A percentile compares a stretch with the other conserved stretches of the same genome.
Conservation (phyloP, 352 stramenopile species). For the Pythium brassicae region DNA sequence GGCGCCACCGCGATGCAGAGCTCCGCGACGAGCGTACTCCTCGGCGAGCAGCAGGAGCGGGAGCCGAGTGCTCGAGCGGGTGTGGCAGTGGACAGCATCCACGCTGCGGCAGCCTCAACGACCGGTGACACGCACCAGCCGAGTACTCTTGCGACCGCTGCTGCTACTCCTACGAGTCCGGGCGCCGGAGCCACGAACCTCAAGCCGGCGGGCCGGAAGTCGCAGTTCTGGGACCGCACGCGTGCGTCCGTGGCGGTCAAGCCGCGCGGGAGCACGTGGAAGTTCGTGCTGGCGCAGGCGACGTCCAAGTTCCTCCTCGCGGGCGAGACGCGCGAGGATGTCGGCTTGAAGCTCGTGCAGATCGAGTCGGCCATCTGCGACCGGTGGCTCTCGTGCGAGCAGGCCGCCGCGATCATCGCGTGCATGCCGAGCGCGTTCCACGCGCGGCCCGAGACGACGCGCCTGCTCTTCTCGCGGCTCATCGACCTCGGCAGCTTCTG, state of each 20-base stretch:
- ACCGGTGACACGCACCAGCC: neutral
- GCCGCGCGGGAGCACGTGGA: conserved; percentile 23
- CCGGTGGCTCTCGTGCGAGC: conserved; percentile 67
- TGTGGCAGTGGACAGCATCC: neutral
- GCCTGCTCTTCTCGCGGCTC: conserved; percentile 68
- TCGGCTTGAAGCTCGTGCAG: conserved; percentile 75
- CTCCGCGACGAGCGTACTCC: neutral
- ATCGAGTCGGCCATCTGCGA: conserved; percentile 77
- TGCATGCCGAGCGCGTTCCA: conserved; percentile 67
- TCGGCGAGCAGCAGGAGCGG: conserved; percentile 1
- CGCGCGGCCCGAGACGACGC: conserved; percentile 57
- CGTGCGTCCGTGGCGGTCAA: conserved; percentile 41
- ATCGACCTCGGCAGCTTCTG: conserved; percentile 72
- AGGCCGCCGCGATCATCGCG: conserved; percentile 64
- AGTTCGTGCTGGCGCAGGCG: conserved; percentile 24
- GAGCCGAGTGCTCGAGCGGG: neutral
- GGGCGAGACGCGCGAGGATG: conserved; percentile 52
- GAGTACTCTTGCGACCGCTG: neutral
- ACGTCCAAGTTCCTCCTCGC: conserved; percentile 40
- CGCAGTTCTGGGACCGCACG: conserved; percentile 51
- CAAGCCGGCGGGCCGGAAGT: conserved; percentile 10
- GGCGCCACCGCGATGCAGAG: neutral
- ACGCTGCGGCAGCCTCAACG: neutral
- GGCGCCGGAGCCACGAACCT: neutral
- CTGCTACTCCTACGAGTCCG: neutral